Evolutionary conservation across 805 yeast species (phyloP).

Genomic region (Yarrowia osloensis): DNA sequence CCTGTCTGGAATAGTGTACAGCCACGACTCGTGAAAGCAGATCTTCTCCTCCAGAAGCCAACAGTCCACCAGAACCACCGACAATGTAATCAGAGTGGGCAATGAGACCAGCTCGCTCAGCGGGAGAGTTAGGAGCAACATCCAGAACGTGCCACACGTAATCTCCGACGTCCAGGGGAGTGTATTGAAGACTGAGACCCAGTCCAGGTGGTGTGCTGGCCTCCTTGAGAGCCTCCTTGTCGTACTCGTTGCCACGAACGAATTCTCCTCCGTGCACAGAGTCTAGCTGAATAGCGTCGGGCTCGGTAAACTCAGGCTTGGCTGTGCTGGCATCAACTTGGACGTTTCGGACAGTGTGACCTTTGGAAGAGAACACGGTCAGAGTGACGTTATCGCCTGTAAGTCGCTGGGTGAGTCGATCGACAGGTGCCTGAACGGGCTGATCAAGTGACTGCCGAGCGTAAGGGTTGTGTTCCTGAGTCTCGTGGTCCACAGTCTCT

Average conservation of each 20-base stretch:
- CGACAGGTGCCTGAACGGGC: slow-evolving; percentile 28
- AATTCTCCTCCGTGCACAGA: slow-evolving; percentile 10
- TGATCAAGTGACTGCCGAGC: slow-evolving; percentile 5
- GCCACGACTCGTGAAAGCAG: slow-evolving; percentile 68
- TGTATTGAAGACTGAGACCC: slow-evolving; percentile 64
- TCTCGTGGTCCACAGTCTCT: slow-evolving; percentile 17
- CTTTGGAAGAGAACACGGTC: slow-evolving; percentile 36
- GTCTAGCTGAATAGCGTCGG: slow-evolving; percentile 46
- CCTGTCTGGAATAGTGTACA: slow-evolving; percentile 25
- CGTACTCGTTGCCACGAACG: slow-evolving; percentile 17
- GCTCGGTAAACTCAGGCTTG: slow-evolving; percentile 13
- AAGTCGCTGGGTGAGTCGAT: slow-evolving; percentile 3
- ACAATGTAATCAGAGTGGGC: slow-evolving; percentile 87
- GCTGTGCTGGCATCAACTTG: slow-evolving; percentile 40
- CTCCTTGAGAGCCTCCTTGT: slow-evolving; percentile 31
- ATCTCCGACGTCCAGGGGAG: slow-evolving; percentile 72
- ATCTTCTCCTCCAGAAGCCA: slow-evolving; percentile 86
- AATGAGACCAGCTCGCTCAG: slow-evolving; percentile 75
- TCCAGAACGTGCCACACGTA: slow-evolving; percentile 84
- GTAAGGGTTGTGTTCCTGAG: slow-evolving; percentile 26
- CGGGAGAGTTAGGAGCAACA: slow-evolving; percentile 76
- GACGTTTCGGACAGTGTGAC: slow-evolving; percentile 45
- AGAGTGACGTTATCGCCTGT: slow-evolving; percentile 30
- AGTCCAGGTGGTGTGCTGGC: slow-evolving; percentile 45
- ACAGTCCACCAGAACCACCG: slow-evolving; percentile 82